Conservation (phyloP, 345 rosid genomes). For the Populus nigra region DNA sequence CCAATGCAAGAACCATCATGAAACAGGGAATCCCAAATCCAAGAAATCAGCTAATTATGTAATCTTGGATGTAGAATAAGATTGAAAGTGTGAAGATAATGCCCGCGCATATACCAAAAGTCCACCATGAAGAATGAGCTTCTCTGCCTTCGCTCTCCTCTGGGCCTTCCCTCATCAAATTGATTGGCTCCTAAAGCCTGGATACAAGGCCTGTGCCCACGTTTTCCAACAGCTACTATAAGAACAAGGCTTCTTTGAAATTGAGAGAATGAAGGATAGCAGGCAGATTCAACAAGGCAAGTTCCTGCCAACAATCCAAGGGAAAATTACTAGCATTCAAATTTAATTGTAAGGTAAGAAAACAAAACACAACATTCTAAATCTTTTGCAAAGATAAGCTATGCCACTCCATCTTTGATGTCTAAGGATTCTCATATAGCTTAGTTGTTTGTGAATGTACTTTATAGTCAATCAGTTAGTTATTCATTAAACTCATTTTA, state of each 20-base stretch:
- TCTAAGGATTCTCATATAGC: no score
- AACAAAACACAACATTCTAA: no score
- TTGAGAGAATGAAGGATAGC: constrained; percentile 12
- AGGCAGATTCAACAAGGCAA: constrained; percentile 20
- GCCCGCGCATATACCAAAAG: no score
- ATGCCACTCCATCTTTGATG: no score
- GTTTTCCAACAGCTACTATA: constrained; percentile 1
- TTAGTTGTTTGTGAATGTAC: no score
- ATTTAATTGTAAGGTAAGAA: not conserved
- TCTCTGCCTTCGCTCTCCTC: not conserved
- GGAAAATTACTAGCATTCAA: not conserved
- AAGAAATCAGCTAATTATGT: constrained; percentile 23
- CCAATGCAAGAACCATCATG: constrained; percentile 3
- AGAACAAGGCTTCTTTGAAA: not conserved
- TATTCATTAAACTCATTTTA: no score
- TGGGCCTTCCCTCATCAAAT: not conserved
- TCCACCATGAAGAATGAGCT: constrained; percentile 4
- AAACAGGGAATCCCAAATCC: constrained; percentile 29
- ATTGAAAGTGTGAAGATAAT: no score
- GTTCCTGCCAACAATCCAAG: constrained; percentile 16
- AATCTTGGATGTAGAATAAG: not conserved
- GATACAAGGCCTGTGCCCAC: constrained; percentile 2
- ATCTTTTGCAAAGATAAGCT: no score
- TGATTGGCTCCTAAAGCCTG: constrained; percentile 10
- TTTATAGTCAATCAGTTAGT: no score